Evolutionary conservation across 2,329 filamentous ascomycete species (phyloP).

Genomic region (Scorias spongiosa): DNA sequence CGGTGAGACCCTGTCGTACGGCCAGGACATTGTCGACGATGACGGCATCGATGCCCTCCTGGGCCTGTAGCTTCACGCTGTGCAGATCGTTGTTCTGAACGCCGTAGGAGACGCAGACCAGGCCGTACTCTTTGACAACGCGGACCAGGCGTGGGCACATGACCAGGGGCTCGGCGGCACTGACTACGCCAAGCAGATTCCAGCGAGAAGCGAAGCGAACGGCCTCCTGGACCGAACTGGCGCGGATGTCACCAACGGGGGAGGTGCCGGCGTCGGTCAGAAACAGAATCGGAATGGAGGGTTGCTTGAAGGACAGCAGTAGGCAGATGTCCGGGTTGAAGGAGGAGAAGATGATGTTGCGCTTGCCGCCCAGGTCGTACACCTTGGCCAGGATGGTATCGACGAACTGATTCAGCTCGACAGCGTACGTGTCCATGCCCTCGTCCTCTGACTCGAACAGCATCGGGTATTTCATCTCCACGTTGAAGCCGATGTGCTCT

Average conservation of each 20-base stretch:
- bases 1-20: constrained; percentile 80
- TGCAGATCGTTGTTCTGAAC: constrained; percentile 71
- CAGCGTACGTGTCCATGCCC: constrained; percentile 90
- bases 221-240: constrained; percentile 84
- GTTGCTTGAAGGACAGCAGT: constrained; percentile 89
- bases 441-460: constrained; percentile 87
- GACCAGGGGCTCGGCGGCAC: constrained; percentile 74
- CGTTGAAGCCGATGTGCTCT: constrained; percentile 80
- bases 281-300: constrained; percentile 89
- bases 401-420: constrained; percentile 92
- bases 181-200: constrained; percentile 87
- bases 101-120: constrained; percentile 95
- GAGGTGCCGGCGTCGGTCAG: constrained; percentile 76
- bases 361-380: constrained; percentile 64
- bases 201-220: constrained; percentile 87
- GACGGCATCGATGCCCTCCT: constrained; percentile 91
- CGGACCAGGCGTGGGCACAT: constrained; percentile 76
- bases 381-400: constrained; percentile 84
- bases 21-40: constrained; percentile 92
- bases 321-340: constrained; percentile 97
- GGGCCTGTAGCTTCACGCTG: constrained; percentile 81
- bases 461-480: constrained; percentile 99
- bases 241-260: constrained; percentile 73
- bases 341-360: constrained; percentile 93
- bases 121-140: constrained; percentile 83